Base-by-base conservation (phyloP, 306 rosid genomes). In the Quercus glauca region DNA sequence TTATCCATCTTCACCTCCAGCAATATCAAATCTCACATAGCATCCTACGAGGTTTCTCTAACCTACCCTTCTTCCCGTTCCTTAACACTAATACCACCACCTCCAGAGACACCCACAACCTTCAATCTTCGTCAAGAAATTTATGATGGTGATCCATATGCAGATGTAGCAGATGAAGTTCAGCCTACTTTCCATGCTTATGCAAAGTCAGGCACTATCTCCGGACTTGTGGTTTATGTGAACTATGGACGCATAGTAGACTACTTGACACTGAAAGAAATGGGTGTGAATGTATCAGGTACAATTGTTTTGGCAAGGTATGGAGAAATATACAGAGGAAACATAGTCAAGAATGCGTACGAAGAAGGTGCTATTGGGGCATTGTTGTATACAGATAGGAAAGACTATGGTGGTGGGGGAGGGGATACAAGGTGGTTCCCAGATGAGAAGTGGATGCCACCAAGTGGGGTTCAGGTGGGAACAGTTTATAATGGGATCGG, bases 381-480 rank as follows among this genome's bases (percentile, higher is more conserved):
- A 9, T 74, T 92, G 78, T 61, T 90, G 72, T 92, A 85, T 80
- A 84, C 94, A 0, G 97, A 90, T 65, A 81, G 76, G 83, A 88
- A 92, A 78, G 94, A 92, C 80, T 90, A 87, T 49, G 87, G 89
- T 14, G 92, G 94, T 19, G 88, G 92, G 5, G 91, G 31, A 1
- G 86, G 80, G 11, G 81, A 23, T 41, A 76, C 35, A 58, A 52
- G 69, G 83, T 88, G 93, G 90, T 91, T 91, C 55, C 97, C 93
- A 7, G 85, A 86, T 13, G 88, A 71, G 0, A 86, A 83, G 80
- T 92, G 92, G 92, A 43, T 92, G 90, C 91, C 97, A 19, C 97
- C 97, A 15, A 90, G 90, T 49, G 94, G 97, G 31, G 91, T 92
- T 51, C 97, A 90, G 80, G 87, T 88, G 77, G 97, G 97, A 23